Percentiles rank a stretch among this genome's conserved stretches.
phyloP scores from a whole-genome alignment of 179 eudicot genomes.

The Kewa caespitosa region DNA sequence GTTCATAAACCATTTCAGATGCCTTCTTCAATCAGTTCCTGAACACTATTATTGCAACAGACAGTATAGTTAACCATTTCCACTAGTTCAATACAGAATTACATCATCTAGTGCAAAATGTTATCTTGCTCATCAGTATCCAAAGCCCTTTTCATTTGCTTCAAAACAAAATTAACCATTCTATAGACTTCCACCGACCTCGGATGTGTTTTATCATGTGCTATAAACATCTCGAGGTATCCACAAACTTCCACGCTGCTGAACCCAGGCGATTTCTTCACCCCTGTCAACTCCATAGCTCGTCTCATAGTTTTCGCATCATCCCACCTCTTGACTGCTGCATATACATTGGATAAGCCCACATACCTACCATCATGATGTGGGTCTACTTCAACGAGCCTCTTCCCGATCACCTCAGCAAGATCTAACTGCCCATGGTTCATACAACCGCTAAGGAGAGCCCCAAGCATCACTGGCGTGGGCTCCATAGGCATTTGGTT shows the following conservation, averaged over 20 bases:
- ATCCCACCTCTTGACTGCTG: constrained; percentile 58
- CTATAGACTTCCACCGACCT: constrained; percentile 42
- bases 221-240: constrained; percentile 59
- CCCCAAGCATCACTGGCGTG: constrained; percentile 65
- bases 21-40: no score
- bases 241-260: constrained; percentile 71
- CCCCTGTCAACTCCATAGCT: constrained; percentile 70
- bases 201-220: constrained; percentile 69
- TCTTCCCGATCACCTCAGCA: constrained; percentile 67
- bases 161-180: constrained; percentile 39
- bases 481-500: constrained; percentile 56
- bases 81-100: no score
- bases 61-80: no score
- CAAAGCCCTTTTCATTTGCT: constrained; percentile 42
- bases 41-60: no score
- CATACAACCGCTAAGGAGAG: constrained; percentile 69
- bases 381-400: constrained; percentile 70
- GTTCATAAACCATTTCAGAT: no score
- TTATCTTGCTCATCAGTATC: constrained; percentile 29
- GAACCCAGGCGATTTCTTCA: constrained; percentile 74
- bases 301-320: constrained; percentile 61
- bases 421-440: constrained; percentile 61
- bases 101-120: constrained; percentile 16
- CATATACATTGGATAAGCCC: constrained; percentile 71
- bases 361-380: constrained; percentile 75